Percentiles rank a stretch among this genome's conserved stretches.
These are phyloP conservation scores for Jaapia argillacea DNA, from an alignment of 768 basidiomycete species.

Conservation along the genomic window DNA sequence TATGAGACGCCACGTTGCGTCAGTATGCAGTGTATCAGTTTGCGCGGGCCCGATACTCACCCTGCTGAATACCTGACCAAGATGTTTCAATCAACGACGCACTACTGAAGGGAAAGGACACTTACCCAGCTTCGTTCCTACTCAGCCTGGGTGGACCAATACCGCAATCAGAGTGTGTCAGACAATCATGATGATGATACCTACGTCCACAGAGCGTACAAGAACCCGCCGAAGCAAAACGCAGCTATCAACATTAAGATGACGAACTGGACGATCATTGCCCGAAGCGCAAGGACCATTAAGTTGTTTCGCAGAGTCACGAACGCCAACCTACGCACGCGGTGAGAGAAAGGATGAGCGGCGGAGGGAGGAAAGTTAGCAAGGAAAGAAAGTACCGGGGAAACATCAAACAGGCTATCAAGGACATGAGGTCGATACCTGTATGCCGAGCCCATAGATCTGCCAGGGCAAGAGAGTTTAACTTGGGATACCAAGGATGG, in stretches of 20 bases:
- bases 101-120: too few relatives aligned
- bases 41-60: too few relatives aligned
- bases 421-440: slow-evolving; percentile 76
- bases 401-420: slow-evolving; percentile 87
- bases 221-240: slow-evolving; percentile 88
- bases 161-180: neutral
- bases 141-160: slow-evolving; percentile 58
- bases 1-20: too few relatives aligned
- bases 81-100: too few relatives aligned
- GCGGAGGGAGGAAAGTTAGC: too few relatives aligned
- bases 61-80: slow-evolving; percentile 20
- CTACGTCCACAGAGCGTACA: slow-evolving; percentile 91
- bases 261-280: slow-evolving; percentile 88
- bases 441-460: slow-evolving; percentile 56
- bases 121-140: slow-evolving; percentile 48
- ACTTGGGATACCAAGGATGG: too few relatives aligned
- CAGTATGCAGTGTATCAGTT: too few relatives aligned
- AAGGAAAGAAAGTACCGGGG: slow-evolving; percentile 64
- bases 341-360: too few relatives aligned
- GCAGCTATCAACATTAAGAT: slow-evolving; percentile 77
- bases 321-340: slow-evolving; percentile 77
- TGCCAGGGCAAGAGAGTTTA: too few relatives aligned
- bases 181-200: slow-evolving; percentile 20
- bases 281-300: slow-evolving; percentile 75
- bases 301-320: slow-evolving; percentile 78